Percentiles rank a stretch among this genome's conserved stretches.
phyloP scores from a whole-genome alignment of 495 filamentous ascomycete species.

The Neurospora sp. region DNA sequence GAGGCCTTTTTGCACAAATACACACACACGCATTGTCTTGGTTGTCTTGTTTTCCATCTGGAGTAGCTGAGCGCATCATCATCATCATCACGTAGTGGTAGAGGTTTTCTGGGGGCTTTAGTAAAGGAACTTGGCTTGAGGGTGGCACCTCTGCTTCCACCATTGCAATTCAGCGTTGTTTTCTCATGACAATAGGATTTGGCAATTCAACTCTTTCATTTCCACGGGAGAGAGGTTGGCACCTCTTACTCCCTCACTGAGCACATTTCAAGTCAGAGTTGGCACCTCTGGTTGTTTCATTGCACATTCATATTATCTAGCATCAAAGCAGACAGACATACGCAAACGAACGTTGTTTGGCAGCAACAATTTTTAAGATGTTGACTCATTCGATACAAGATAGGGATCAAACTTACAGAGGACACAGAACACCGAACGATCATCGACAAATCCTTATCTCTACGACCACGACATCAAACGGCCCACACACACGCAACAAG shows the following conservation, averaged over 20 bases:
- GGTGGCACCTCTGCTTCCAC: background rate
- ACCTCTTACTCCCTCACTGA: background rate
- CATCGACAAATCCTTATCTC: background rate
- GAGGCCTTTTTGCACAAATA: background rate
- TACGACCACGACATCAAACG: background rate
- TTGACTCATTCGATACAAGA: background rate
- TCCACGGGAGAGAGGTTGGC: background rate
- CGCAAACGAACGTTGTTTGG: background rate
- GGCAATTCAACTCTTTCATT: background rate
- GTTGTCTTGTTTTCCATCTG: background rate
- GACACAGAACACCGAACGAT: background rate
- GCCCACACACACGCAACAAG: background rate
- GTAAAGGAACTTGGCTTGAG: background rate
- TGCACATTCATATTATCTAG: background rate
- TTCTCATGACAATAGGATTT: background rate
- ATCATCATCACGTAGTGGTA: background rate
- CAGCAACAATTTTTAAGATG: background rate
- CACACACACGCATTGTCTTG: background rate
- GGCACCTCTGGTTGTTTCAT: background rate
- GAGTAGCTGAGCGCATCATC: background rate
- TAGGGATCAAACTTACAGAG: background rate
- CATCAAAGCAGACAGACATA: background rate
- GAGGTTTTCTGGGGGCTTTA: background rate
- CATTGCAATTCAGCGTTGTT: background rate
- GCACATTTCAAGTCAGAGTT: background rate